phyloP scores from a whole-genome alignment of 495 filamentous ascomycete genomes.

The Neurospora terricola region DNA sequence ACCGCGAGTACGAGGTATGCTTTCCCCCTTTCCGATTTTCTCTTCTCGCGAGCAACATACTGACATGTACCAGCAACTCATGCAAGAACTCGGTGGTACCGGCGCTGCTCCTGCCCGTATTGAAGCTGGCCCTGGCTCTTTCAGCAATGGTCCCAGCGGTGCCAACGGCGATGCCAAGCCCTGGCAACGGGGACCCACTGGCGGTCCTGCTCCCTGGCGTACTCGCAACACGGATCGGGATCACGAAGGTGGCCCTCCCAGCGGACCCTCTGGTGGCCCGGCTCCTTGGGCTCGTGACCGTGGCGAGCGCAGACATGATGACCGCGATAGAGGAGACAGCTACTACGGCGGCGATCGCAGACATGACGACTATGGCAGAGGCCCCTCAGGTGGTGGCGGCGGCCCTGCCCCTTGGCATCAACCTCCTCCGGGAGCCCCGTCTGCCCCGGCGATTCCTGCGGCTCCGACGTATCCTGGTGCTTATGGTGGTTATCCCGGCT shows the following conservation, averaged over 20 bases:
- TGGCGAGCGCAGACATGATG: constrained; percentile 21
- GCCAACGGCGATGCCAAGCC: constrained; percentile 56
- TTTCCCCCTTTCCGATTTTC: background rate
- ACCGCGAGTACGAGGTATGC: constrained; percentile 88
- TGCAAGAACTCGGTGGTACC: constrained; percentile 80
- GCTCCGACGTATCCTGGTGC: constrained; percentile 44
- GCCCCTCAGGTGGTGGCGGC: constrained; percentile 20
- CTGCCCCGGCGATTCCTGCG: constrained; percentile 36
- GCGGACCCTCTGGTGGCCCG: constrained; percentile 26
- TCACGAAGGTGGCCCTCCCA: constrained; percentile 25
- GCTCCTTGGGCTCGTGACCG: constrained; percentile 53
- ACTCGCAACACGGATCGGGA: constrained; percentile 33
- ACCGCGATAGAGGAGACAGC: constrained; percentile 17
- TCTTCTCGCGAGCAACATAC: constrained; percentile 5
- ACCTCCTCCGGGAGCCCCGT: constrained; percentile 42
- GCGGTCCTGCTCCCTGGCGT: constrained; percentile 76
- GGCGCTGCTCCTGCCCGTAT: constrained; percentile 68
- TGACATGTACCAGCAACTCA: constrained; percentile 66
- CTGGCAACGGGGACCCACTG: constrained; percentile 85
- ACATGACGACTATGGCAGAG: constrained; percentile 26
- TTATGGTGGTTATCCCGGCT: constrained; percentile 48
- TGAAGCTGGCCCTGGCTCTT: constrained; percentile 68
- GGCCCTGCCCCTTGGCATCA: constrained; percentile 60
- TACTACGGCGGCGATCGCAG: constrained; percentile 15
- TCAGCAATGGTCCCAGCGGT: constrained; percentile 29